Percentiles rank a stretch among this genome's conserved stretches.
phyloP scores from a whole-genome alignment of 495 filamentous ascomycete genomes.

The Lasiosphaeria ovina region DNA sequence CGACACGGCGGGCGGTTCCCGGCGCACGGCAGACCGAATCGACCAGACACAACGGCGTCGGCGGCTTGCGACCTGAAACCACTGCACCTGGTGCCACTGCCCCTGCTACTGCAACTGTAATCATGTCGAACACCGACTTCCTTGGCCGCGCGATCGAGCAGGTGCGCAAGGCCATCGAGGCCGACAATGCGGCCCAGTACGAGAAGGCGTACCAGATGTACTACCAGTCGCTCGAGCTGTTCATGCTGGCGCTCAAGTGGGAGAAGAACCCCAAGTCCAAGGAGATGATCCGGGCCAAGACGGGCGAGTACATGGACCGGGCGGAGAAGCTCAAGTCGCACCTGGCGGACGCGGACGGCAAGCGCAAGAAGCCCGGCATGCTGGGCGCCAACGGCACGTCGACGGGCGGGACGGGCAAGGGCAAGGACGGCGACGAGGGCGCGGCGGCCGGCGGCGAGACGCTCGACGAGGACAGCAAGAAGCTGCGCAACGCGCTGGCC shows the following conservation, averaged over 20 bases:
- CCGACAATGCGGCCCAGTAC: constrained; percentile 92
- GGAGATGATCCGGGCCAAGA: constrained; percentile 92
- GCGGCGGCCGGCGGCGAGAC: constrained; percentile 60
- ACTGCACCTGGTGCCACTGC: too few species aligned
- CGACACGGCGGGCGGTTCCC: too few species aligned
- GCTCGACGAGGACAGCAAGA: constrained; percentile 88
- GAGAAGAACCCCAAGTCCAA: constrained; percentile 96
- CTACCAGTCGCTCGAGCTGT: constrained; percentile 89
- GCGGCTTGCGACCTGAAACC: too few species aligned
- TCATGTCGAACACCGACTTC: constrained; percentile 97
- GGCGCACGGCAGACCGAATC: too few species aligned
- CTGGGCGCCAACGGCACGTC: constrained; percentile 84
- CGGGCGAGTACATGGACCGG: constrained; percentile 94
- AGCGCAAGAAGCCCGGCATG: constrained; percentile 69
- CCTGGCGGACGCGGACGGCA: constrained; percentile 70
- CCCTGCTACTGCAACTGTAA: constrained; percentile 13
- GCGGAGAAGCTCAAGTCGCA: constrained; percentile 96
- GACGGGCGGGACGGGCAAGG: constrained; percentile 60
- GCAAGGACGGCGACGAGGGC: constrained; percentile 47
- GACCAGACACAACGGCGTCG: too few species aligned
- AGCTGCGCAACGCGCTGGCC: constrained; percentile 82
- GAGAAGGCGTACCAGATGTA: constrained; percentile 94
- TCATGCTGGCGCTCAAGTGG: constrained; percentile 97
- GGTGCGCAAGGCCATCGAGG: constrained; percentile 95
- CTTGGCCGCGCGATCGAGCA: constrained; percentile 90